phyloP scores from a whole-genome alignment of 2,329 filamentous ascomycete genomes.

The Sporothrix pallida region DNA sequence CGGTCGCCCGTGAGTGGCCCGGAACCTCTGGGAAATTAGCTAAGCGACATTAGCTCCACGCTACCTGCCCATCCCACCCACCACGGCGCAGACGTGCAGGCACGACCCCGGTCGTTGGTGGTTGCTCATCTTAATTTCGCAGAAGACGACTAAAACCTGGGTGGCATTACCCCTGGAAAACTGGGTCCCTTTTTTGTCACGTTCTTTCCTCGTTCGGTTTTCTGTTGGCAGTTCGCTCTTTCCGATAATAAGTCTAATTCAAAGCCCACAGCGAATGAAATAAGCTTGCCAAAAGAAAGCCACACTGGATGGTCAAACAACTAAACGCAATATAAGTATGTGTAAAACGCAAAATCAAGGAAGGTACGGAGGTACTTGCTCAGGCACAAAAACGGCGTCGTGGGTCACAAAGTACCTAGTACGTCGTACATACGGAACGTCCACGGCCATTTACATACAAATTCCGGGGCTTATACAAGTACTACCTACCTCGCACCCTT shows the following conservation, averaged over 20 bases:
- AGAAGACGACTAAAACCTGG: conserved; percentile 13
- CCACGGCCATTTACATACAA: neutral
- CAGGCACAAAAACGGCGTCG: no score
- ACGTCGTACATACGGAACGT: neutral
- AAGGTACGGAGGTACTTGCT: neutral
- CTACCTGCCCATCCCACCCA: conserved; percentile 22
- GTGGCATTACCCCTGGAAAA: conserved; percentile 39
- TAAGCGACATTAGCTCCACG: conserved; percentile 45
- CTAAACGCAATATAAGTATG: neutral
- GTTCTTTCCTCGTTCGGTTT: conserved; percentile 12
- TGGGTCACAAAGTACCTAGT: neutral
- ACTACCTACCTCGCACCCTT: neutral
- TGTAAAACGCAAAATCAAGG: neutral
- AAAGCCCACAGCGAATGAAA: neutral
- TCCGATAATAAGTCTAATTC: conserved; percentile 11
- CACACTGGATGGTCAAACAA: neutral
- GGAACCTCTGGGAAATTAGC: conserved; percentile 44
- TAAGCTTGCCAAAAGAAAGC: conserved; percentile 6
- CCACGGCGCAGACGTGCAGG: conserved; percentile 30
- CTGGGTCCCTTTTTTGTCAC: conserved; percentile 28
- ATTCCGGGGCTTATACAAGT: conserved; percentile 5
- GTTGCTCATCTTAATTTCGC: conserved; percentile 35
- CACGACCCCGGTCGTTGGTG: conserved; percentile 30
- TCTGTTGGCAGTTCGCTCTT: conserved; percentile 1
- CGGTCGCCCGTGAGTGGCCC: conserved; percentile 30